Base-by-base conservation (phyloP, 1,284 basidiomycete genomes). In the Ceratobasidium sp. region DNA sequence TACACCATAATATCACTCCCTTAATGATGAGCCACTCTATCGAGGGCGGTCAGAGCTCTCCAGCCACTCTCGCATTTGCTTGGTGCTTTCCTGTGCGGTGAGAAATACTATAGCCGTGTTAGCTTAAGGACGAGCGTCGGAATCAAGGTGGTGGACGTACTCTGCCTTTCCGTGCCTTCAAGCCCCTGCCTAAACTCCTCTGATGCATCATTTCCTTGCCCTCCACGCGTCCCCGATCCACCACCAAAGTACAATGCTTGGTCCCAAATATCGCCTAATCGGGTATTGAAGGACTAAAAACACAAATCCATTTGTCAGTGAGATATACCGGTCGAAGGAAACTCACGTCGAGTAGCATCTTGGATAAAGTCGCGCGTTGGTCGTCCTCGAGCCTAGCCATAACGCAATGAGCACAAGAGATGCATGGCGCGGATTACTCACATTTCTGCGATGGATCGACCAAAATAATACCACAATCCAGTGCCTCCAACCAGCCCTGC, bases 181-280 rank as follows among this genome's bases (percentile, higher is more conserved):
- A 96, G 84, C 0, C 94, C 94, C 77, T 96, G 93, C 73, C 92
- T 83, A 76, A 96, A 96, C 10, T 84, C 81, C 72, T 91, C 90
- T 10, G 91, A 86, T 0, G 80, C 75, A 27, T 72, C 72, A 70
- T 89, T 87, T 25, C 84, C 84, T 32, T 69, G 22, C 81, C 80
- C 12, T 43, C 83, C 81, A 75, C 75, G 38, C 82, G 82, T 64
- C 86, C 86, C 43, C 83, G 82, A 25, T 84, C 92, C 82, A 0
- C 90, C 87, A 31, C 89, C 91, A 79, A 93, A 93, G 75, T 96
- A 93, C 71, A 94, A 92, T 0, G 94, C 91, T 76, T 96, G 91
- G 77, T 96, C 94, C 73, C 95, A 87, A 20, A 94, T 83, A 73
- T 94, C 88, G 0, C 89, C 84, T 0, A 96, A 82, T 31, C 94